Conservation (phyloP, 768 basidiomycete species). For the Pleurotus platypus region DNA sequence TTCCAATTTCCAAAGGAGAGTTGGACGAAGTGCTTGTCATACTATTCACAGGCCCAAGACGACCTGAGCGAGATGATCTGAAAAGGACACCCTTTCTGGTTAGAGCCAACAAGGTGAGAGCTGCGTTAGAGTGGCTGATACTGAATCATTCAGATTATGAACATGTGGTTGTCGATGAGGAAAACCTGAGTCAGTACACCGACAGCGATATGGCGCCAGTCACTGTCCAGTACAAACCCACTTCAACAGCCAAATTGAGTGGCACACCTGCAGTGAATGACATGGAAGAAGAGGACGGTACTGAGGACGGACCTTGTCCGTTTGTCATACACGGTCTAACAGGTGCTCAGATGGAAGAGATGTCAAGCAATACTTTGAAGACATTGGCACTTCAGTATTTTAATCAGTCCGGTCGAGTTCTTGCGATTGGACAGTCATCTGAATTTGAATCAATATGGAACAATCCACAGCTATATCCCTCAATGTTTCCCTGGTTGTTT, state of each 20-base stretch:
- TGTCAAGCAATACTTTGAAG: constrained; percentile 13
- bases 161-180: constrained; percentile 25
- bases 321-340: constrained; percentile 24
- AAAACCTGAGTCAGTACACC: constrained; percentile 20
- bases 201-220: constrained; percentile 17
- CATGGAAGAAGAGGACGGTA: constrained; percentile 16
- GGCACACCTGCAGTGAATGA: constrained; percentile 23
- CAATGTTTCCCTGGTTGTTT: constrained; percentile 38
- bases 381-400: constrained; percentile 23
- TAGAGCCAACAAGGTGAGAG: constrained; percentile 15
- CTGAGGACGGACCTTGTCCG: constrained; percentile 15
- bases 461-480: constrained; percentile 29
- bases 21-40: constrained; percentile 27
- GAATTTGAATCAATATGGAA: constrained; percentile 25
- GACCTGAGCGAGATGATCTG: constrained; percentile 22
- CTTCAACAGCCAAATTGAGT: constrained; percentile 15
- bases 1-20: constrained; percentile 20
- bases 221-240: constrained; percentile 16
- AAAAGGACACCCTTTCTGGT: constrained; percentile 24
- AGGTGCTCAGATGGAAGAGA: constrained; percentile 12
- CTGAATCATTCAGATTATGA: constrained; percentile 29
- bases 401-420: constrained; percentile 16
- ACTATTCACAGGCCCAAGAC: constrained; percentile 24
- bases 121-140: constrained; percentile 30
- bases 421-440: constrained; percentile 24